Conservation (phyloP, 2,329 filamentous ascomycete species). For the Amauroascus verrucosus region DNA sequence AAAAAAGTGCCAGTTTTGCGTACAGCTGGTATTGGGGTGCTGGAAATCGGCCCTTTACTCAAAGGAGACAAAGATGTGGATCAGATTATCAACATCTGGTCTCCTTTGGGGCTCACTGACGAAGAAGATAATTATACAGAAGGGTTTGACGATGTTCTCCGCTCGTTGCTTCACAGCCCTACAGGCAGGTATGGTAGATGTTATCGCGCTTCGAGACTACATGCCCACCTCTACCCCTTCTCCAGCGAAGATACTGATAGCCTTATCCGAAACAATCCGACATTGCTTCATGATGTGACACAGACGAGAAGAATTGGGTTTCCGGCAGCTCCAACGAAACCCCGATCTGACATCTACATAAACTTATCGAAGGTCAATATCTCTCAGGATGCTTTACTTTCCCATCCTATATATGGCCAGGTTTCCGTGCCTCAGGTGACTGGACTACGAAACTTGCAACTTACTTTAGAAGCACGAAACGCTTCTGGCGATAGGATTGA, state of each 20-base stretch:
- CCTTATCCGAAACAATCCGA: slow-evolving; percentile 78
- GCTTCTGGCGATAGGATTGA: slow-evolving; percentile 71
- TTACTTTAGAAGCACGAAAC: slow-evolving; percentile 80
- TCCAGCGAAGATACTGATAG: slow-evolving; percentile 64
- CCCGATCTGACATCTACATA: slow-evolving; percentile 88
- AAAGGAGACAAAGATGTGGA: slow-evolving; percentile 62
- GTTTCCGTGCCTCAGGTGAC: slow-evolving; percentile 58
- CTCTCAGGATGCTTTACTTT: slow-evolving; percentile 53
- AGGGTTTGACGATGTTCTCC: slow-evolving; percentile 64
- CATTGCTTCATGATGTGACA: slow-evolving; percentile 67
- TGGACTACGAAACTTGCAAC: slow-evolving; percentile 65
- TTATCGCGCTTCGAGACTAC: slow-evolving; percentile 61
- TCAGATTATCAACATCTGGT: slow-evolving; percentile 68
- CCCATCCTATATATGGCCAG: slow-evolving; percentile 68
- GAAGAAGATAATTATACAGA: slow-evolving; percentile 51
- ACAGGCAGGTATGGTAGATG: slow-evolving; percentile 67
- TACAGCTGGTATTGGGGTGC: slow-evolving; percentile 63
- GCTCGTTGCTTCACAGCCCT: slow-evolving; percentile 61
- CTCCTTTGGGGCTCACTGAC: slow-evolving; percentile 46
- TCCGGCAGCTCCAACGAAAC: slow-evolving; percentile 76
- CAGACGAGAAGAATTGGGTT: slow-evolving; percentile 88
- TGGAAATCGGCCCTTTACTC: slow-evolving; percentile 66
- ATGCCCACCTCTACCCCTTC: slow-evolving; percentile 71
- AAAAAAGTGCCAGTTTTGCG: slow-evolving; percentile 46
- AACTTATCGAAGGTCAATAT: slow-evolving; percentile 72